A percentile compares a stretch with the other conserved stretches of the same genome.
Evolutionary conservation across 2,329 filamentous ascomycete genomes (phyloP).

Genomic region (Neospermospora avenae): DNA sequence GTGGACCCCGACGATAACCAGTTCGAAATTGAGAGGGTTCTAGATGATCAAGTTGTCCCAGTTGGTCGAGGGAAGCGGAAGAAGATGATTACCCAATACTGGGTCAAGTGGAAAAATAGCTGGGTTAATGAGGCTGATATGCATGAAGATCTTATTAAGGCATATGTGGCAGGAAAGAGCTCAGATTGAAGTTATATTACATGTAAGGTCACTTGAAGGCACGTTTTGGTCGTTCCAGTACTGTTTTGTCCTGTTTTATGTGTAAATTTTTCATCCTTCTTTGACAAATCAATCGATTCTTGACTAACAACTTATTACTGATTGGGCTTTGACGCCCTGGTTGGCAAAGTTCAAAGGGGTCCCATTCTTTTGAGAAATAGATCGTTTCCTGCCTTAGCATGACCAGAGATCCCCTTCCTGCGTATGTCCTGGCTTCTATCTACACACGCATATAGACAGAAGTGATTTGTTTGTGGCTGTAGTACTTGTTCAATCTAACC

Average conservation of each 20-base stretch:
- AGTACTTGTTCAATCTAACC: background rate
- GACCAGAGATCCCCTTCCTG: background rate
- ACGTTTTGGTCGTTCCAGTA: slow-evolving; percentile 5
- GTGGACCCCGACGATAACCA: slow-evolving; percentile 17
- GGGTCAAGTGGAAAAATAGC: slow-evolving; percentile 17
- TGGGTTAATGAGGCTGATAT: slow-evolving; percentile 20
- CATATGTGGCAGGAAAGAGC: slow-evolving; percentile 15
- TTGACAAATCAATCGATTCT: slow-evolving; percentile 5
- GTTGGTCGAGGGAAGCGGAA: slow-evolving; percentile 15
- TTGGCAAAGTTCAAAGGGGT: slow-evolving; percentile 2
- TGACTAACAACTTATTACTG: slow-evolving; percentile 6
- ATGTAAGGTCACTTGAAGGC: slow-evolving; percentile 13
- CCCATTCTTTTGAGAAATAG: slow-evolving; percentile 10
- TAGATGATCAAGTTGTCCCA: slow-evolving; percentile 17
- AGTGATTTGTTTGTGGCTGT: slow-evolving; percentile 1
- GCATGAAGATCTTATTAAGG: slow-evolving; percentile 15
- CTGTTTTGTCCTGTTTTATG: slow-evolving; percentile 11
- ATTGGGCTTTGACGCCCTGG: slow-evolving; percentile 4
- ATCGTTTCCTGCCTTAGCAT: slow-evolving; percentile 8
- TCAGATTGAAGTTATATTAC: slow-evolving; percentile 15
- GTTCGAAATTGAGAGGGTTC: slow-evolving; percentile 18
- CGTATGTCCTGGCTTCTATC: background rate
- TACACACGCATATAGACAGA: slow-evolving; percentile 1
- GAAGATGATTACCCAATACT: slow-evolving; percentile 19
- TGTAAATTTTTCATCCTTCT: slow-evolving; percentile 6